A percentile compares a stretch with the other conserved stretches of the same genome.
Conservation (phyloP, 352 stramenopile genomes). For the Aphanomyces astaci region DNA sequence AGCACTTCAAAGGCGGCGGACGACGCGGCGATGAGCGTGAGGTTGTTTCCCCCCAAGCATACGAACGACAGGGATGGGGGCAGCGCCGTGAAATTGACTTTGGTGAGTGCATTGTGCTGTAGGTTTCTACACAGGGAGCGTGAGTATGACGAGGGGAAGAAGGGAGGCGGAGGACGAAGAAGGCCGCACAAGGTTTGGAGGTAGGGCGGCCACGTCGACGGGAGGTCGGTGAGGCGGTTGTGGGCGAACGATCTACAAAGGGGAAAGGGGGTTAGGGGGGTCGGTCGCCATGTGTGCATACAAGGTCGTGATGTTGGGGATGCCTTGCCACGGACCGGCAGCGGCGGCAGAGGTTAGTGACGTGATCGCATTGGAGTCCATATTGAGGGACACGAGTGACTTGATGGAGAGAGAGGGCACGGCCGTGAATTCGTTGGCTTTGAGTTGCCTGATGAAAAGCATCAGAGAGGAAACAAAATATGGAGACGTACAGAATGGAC, state of each 20-base stretch:
- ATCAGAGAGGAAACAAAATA: not conserved
- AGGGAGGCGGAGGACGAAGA: too few relatives aligned
- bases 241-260: not conserved
- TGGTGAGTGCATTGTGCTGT: not conserved
- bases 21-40: slow-evolving; percentile 1
- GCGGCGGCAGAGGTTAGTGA: too few relatives aligned
- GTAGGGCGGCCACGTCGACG: not conserved
- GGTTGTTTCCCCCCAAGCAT: not conserved
- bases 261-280: not conserved
- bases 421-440: not conserved
- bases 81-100: not conserved
- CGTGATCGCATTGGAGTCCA: slow-evolving; percentile 1
- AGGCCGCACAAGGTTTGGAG: not conserved
- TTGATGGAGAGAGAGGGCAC: not conserved
- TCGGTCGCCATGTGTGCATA: not conserved
- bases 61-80: not conserved
- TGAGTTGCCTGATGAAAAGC: not conserved
- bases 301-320: not conserved
- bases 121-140: slow-evolving; percentile 18
- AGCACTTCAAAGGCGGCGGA: not conserved
- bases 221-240: not conserved
- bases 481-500: not conserved
- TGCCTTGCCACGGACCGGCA: not conserved
- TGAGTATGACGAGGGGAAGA: too few relatives aligned
- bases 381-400: not conserved